Conservation (phyloP, 768 basidiomycete genomes). For the Leccinum disarticulatum region DNA sequence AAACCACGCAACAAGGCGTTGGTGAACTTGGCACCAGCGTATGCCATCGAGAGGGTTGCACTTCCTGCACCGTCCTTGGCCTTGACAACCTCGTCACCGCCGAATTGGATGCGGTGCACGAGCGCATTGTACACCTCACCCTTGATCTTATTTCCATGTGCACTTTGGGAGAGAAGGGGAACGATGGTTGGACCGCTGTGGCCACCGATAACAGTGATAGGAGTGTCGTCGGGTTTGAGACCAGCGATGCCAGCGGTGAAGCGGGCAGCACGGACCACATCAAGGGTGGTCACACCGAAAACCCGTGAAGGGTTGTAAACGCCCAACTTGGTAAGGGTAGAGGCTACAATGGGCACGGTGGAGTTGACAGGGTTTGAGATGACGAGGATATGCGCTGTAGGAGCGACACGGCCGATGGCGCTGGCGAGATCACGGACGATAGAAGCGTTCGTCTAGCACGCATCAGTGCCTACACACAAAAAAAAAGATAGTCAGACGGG, state of each 20-base stretch:
- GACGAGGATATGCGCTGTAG: slow-evolving; percentile 90
- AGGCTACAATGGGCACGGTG: slow-evolving; percentile 96
- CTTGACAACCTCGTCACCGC: slow-evolving; percentile 98
- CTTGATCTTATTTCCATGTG: slow-evolving; percentile 65
- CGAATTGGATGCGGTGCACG: slow-evolving; percentile 93
- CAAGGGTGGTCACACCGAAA: slow-evolving; percentile 98
- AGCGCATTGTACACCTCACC: slow-evolving; percentile 77
- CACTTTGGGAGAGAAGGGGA: slow-evolving; percentile 85
- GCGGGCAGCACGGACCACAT: slow-evolving; percentile 93
- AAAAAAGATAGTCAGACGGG: background rate
- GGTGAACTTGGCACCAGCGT: slow-evolving; percentile 73
- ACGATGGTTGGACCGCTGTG: slow-evolving; percentile 98
- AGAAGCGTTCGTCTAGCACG: slow-evolving; percentile 84
- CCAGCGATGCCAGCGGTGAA: slow-evolving; percentile 78
- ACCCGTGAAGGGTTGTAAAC: slow-evolving; percentile 86
- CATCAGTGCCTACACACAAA: background rate
- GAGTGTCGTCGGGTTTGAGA: slow-evolving; percentile 61
- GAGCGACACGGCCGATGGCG: slow-evolving; percentile 81
- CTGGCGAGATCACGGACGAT: slow-evolving; percentile 96
- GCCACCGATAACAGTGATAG: slow-evolving; percentile 88
- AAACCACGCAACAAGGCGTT: slow-evolving; percentile 58
- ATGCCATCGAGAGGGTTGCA: slow-evolving; percentile 78
- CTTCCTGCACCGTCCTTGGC: slow-evolving; percentile 89
- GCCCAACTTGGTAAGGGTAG: slow-evolving; percentile 87
- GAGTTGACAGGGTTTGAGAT: slow-evolving; percentile 99